Percentiles rank a stretch among this genome's conserved stretches.
These are phyloP conservation scores for Chrysoporthe austroafricana DNA, from an alignment of 2,329 filamentous ascomycete species.

Conservation along the genomic window DNA sequence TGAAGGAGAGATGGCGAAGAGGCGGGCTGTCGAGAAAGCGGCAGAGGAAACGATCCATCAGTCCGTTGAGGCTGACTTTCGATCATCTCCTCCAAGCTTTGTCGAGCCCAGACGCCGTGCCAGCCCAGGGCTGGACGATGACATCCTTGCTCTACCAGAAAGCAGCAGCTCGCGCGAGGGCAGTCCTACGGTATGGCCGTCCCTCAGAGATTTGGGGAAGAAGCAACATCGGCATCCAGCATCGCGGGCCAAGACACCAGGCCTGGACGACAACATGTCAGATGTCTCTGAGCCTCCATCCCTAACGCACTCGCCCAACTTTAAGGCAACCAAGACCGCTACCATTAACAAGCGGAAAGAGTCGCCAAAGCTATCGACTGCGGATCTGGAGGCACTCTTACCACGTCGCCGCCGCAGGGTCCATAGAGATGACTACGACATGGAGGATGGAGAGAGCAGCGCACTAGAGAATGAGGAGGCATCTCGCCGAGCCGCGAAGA, in stretches of 20 bases:
- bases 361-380: conserved; percentile 54
- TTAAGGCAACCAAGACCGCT: conserved; percentile 34
- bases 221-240: conserved; percentile 40
- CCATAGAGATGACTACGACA: conserved; percentile 42
- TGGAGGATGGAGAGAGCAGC: conserved; percentile 52
- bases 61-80: conserved; percentile 33
- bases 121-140: conserved; percentile 49
- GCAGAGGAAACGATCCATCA: conserved; percentile 32
- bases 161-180: conserved; percentile 51
- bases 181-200: conserved; percentile 53
- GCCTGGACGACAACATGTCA: conserved; percentile 48
- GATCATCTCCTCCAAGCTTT: conserved; percentile 41
- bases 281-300: conserved; percentile 67
- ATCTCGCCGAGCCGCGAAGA: conserved; percentile 46
- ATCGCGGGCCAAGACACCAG: conserved; percentile 42
- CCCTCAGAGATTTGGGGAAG: conserved; percentile 55
- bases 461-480: conserved; percentile 40
- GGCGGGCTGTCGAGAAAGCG: conserved; percentile 31
- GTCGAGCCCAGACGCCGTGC: conserved; percentile 40
- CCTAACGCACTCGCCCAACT: conserved; percentile 68
- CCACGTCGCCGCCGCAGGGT: conserved; percentile 54
- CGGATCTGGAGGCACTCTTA: conserved; percentile 57
- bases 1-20: conserved; percentile 40
- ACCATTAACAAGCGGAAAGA: conserved; percentile 38
- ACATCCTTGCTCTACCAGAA: conserved; percentile 58